A percentile compares a stretch with the other conserved stretches of the same genome.
phyloP scores from a whole-genome alignment of 164 flowering plant genomes.

The Chloranthus sessilifolius region DNA sequence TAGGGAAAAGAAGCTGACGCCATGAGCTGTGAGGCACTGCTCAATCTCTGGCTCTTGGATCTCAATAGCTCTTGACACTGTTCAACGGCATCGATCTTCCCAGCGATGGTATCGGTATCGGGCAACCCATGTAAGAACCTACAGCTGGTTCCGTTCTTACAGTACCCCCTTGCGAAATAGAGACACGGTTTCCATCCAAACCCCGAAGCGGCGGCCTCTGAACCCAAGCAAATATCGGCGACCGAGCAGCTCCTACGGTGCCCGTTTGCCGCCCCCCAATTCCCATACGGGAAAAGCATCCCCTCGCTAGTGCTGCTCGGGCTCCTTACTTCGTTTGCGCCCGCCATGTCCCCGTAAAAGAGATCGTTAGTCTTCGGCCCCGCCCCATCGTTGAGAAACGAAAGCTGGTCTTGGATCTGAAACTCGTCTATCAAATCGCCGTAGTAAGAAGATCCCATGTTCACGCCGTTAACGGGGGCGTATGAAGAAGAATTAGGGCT shows the following conservation, averaged over 20 bases:
- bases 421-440: slow-evolving; percentile 37
- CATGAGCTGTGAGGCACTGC: slow-evolving; percentile 50
- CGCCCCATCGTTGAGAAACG: slow-evolving; percentile 39
- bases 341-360: slow-evolving; percentile 31
- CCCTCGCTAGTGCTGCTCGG: slow-evolving; percentile 34
- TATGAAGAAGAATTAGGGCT: slow-evolving; percentile 35
- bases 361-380: slow-evolving; percentile 24
- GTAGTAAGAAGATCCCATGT: slow-evolving; percentile 8
- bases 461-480: slow-evolving; percentile 35
- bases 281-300: slow-evolving; percentile 25
- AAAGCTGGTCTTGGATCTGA: slow-evolving; percentile 48
- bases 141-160: slow-evolving; percentile 67
- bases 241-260: slow-evolving; percentile 71
- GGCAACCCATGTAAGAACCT: slow-evolving; percentile 47
- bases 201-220: slow-evolving; percentile 40
- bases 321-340: slow-evolving; percentile 32
- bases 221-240: slow-evolving; percentile 35
- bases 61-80: slow-evolving; percentile 60
- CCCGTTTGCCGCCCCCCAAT: slow-evolving; percentile 14
- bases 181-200: slow-evolving; percentile 72
- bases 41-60: slow-evolving; percentile 44
- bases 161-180: slow-evolving; percentile 69
- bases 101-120: slow-evolving; percentile 15
- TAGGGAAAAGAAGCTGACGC: slow-evolving; percentile 34
- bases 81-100: slow-evolving; percentile 43